A percentile compares a stretch with the other conserved stretches of the same genome.
Conservation (phyloP, 1,284 basidiomycete genomes). For the Chondrostereum purpureum region DNA sequence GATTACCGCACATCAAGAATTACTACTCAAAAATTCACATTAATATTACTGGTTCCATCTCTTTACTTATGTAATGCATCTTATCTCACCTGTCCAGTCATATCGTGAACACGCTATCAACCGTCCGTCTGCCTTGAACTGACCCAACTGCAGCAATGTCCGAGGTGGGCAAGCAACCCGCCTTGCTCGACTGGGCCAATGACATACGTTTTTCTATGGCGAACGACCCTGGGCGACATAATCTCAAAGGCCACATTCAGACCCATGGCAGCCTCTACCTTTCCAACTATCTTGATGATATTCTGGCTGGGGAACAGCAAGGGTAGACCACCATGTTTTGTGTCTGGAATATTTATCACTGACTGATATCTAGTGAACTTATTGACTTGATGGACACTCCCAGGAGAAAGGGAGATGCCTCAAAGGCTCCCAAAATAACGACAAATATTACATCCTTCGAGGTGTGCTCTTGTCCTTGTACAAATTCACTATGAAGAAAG, state of each 20-base stretch:
- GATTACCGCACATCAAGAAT: no score
- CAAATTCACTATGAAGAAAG: background rate
- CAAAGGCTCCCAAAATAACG: slow-evolving; percentile 42
- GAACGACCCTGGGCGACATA: slow-evolving; percentile 61
- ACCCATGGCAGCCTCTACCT: slow-evolving; percentile 70
- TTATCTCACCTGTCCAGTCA: no score
- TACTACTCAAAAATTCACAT: no score
- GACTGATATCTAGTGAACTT: slow-evolving; percentile 56
- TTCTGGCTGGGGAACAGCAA: slow-evolving; percentile 55
- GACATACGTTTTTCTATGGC: slow-evolving; percentile 61
- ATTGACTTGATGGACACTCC: slow-evolving; percentile 82
- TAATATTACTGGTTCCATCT: no score
- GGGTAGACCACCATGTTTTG: slow-evolving; percentile 39
- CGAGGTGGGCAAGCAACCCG: slow-evolving; percentile 22
- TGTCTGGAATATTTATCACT: background rate
- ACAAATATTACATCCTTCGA: slow-evolving; percentile 38
- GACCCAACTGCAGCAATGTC: slow-evolving; percentile 27
- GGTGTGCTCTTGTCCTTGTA: slow-evolving; percentile 26
- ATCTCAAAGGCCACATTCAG: slow-evolving; percentile 67
- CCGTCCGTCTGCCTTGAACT: no score
- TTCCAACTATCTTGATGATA: slow-evolving; percentile 69
- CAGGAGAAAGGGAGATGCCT: slow-evolving; percentile 54
- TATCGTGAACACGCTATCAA: no score
- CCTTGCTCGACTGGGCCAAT: slow-evolving; percentile 56
- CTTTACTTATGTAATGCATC: no score